These are phyloP conservation scores for Colletotrichum camelliae DNA, from an alignment of 2,329 filamentous ascomycete species.

Conservation along the genomic window DNA sequence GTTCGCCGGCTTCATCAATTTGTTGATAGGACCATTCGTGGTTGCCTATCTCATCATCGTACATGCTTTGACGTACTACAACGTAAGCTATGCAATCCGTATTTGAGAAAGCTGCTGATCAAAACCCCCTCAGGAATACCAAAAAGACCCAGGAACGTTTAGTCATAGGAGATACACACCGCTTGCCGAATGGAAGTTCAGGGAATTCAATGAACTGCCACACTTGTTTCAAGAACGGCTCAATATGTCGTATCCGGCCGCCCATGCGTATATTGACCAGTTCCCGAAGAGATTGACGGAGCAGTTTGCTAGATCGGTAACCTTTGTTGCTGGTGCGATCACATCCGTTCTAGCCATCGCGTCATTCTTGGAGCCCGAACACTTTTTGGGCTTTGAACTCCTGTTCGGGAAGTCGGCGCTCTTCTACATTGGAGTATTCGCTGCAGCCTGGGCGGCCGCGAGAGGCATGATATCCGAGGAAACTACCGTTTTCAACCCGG, in stretches of 20 bases:
- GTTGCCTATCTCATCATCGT: constrained; percentile 86
- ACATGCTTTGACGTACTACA: constrained; percentile 95
- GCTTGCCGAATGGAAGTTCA: constrained; percentile 96
- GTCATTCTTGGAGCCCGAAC: constrained; percentile 86
- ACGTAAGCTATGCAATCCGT: constrained; percentile 56
- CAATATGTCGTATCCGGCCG: constrained; percentile 95
- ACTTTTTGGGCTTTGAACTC: constrained; percentile 91
- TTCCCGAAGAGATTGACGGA: constrained; percentile 96
- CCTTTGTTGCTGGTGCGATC: constrained; percentile 86
- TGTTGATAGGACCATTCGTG: constrained; percentile 85
- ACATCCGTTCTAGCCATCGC: constrained; percentile 84
- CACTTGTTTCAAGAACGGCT: constrained; percentile 90
- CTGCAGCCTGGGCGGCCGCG: constrained; percentile 81
- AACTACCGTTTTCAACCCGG: constrained; percentile 87
- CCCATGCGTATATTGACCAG: constrained; percentile 90
- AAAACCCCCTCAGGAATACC: constrained; percentile 73
- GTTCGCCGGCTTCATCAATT: constrained; percentile 84
- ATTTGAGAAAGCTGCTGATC: neutral
- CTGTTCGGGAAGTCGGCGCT: constrained; percentile 86
- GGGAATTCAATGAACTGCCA: constrained; percentile 95
- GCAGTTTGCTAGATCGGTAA: constrained; percentile 81
- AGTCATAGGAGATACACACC: constrained; percentile 92
- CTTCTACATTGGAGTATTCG: constrained; percentile 87
- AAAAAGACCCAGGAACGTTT: constrained; percentile 87
- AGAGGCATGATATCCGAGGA: constrained; percentile 88